A percentile compares a stretch with the other conserved stretches of the same genome.
Conservation (phyloP, 108 stramenopile genomes). For the Cylindrotheca fusiformis region DNA sequence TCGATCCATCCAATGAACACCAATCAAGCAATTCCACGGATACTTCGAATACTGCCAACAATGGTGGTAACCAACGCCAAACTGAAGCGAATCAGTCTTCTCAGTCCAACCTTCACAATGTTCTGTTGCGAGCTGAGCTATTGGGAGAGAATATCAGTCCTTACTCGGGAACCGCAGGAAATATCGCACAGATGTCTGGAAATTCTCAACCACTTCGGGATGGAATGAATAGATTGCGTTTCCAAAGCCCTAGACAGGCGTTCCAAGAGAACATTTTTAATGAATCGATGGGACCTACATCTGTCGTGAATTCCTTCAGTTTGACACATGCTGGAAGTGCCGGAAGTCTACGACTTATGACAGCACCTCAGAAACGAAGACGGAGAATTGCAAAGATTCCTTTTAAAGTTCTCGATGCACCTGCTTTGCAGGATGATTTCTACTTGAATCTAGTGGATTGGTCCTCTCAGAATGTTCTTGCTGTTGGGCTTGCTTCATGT, state of each 20-base stretch:
- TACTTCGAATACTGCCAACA: conserved; percentile 4
- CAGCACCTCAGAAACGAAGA: conserved; percentile 60
- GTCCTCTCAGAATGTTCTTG: conserved; percentile 93
- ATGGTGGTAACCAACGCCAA: conserved; percentile 7
- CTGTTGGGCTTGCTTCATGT: conserved; percentile 92
- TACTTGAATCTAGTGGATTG: conserved; percentile 98
- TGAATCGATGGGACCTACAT: conserved; percentile 28
- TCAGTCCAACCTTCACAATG: conserved; percentile 62
- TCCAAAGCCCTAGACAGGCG: conserved; percentile 58
- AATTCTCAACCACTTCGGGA: conserved; percentile 46
- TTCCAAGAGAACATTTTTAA: conserved; percentile 49
- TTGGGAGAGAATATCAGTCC: conserved; percentile 81
- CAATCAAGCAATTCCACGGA: not conserved
- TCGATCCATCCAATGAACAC: not conserved
- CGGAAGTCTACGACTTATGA: conserved; percentile 61
- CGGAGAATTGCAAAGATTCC: conserved; percentile 91
- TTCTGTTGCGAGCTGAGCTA: conserved; percentile 76
- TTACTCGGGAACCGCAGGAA: conserved; percentile 11
- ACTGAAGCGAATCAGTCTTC: conserved; percentile 12
- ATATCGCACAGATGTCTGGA: conserved; percentile 8
- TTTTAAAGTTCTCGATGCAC: conserved; percentile 99
- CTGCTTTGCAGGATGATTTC: conserved; percentile 97
- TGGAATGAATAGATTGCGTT: conserved; percentile 58
- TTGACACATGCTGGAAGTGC: conserved; percentile 60
- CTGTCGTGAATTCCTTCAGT: conserved; percentile 78